Percentiles rank a stretch among this genome's conserved stretches.
phyloP scores from a whole-genome alignment of 306 rosid species.

The Hippophae gyantsensis region DNA sequence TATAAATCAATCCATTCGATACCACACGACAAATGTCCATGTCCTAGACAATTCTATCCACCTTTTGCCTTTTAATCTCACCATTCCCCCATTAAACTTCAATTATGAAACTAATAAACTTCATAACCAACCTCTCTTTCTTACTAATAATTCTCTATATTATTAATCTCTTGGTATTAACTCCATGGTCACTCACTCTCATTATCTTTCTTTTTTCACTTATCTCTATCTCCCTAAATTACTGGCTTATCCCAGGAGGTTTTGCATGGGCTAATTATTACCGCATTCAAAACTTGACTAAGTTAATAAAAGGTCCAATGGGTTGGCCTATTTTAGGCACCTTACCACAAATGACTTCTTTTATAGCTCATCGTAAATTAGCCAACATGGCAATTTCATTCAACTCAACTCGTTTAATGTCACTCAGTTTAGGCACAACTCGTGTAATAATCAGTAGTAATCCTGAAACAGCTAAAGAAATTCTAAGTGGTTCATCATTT shows the following conservation, averaged over 20 bases:
- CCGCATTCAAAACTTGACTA: background rate
- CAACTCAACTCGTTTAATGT: constrained; percentile 58
- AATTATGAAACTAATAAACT: constrained; percentile 29
- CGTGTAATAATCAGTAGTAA: constrained; percentile 66
- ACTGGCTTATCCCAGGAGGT: constrained; percentile 67
- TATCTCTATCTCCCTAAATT: constrained; percentile 28
- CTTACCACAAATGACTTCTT: constrained; percentile 55
- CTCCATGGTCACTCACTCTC: constrained; percentile 21
- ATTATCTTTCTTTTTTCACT: constrained; percentile 19
- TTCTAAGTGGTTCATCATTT: constrained; percentile 48
- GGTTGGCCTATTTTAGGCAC: constrained; percentile 76
- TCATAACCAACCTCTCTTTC: constrained; percentile 3
- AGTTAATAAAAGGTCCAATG: constrained; percentile 34
- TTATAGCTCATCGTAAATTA: constrained; percentile 57
- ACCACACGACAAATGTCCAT: constrained; percentile 30
- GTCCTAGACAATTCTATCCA: constrained; percentile 17
- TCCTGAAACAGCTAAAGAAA: constrained; percentile 76
- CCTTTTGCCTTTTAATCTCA: background rate
- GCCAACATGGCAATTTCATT: constrained; percentile 38
- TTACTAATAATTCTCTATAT: constrained; percentile 2
- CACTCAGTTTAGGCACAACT: constrained; percentile 54
- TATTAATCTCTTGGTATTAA: constrained; percentile 8
- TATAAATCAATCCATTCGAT: constrained; percentile 29
- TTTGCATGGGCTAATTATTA: constrained; percentile 63
- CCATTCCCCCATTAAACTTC: background rate